Percentiles rank a stretch among this genome's conserved stretches.
Evolutionary conservation across 1,139 yeast genomes (phyloP).

Genomic region (Casaregolazyma lundiana): DNA sequence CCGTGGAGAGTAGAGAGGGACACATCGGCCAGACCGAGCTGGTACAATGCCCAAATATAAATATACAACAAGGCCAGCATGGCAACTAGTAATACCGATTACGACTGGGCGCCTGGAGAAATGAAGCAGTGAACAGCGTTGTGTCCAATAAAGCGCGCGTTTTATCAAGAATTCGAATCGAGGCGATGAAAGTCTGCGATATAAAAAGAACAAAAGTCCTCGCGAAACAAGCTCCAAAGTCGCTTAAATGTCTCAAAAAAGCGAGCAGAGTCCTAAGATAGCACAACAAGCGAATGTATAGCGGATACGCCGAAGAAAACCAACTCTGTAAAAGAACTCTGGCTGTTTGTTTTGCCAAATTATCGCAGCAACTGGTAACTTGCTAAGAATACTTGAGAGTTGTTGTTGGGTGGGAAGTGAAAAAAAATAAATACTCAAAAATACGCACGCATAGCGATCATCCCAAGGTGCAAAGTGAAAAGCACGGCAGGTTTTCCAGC

Average conservation of each 20-base stretch:
- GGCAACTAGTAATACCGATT: background rate
- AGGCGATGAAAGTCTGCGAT: background rate
- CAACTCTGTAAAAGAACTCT: too few species aligned
- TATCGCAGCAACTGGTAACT: too few species aligned
- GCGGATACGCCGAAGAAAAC: too few species aligned
- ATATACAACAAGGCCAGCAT: slow-evolving; percentile 4
- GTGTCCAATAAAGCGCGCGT: background rate
- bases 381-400: too few species aligned
- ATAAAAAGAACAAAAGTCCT: slow-evolving; percentile 1
- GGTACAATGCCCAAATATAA: slow-evolving; percentile 2
- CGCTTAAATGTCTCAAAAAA: background rate
- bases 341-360: too few species aligned
- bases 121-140: background rate
- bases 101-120: too few species aligned
- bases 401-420: background rate
- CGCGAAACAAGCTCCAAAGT: background rate
- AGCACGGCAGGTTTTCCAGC: background rate
- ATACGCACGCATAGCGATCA: background rate
- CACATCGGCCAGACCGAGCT: slow-evolving; percentile 47
- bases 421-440: background rate
- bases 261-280: background rate
- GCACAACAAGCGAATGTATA: background rate
- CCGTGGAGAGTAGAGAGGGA: slow-evolving; percentile 49
- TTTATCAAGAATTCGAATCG: too few species aligned
- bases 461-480: background rate